A percentile compares a stretch with the other conserved stretches of the same genome.
Conservation (phyloP, 768 basidiomycete genomes). For the Russula dissimulans region DNA sequence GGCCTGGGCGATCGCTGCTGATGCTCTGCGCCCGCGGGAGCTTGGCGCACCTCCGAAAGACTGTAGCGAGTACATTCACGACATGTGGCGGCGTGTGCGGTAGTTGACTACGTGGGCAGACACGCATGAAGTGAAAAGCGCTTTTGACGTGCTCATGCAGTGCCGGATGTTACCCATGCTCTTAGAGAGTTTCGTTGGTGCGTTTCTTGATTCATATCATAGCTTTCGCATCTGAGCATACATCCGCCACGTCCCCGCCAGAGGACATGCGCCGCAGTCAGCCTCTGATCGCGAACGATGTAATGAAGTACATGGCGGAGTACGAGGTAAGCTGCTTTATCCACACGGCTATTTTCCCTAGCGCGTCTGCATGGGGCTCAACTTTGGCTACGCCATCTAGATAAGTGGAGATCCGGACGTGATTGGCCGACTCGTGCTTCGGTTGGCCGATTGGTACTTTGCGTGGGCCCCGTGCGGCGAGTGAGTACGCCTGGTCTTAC, state of each 20-base stretch:
- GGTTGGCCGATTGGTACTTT: constrained; percentile 62
- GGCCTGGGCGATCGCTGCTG: constrained; percentile 49
- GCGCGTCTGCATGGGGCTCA: neutral
- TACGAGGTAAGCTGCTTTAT: constrained; percentile 44
- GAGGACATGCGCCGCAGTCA: constrained; percentile 57
- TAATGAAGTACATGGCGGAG: constrained; percentile 44
- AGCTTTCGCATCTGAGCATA: neutral
- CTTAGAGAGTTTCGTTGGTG: constrained; percentile 66
- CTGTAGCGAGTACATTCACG: constrained; percentile 22
- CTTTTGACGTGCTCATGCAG: constrained; percentile 50
- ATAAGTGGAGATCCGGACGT: constrained; percentile 37
- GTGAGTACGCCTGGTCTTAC: constrained; percentile 31
- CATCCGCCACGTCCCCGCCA: constrained; percentile 22
- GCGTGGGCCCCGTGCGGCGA: constrained; percentile 64
- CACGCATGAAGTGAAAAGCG: constrained; percentile 39
- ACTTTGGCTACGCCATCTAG: constrained; percentile 25
- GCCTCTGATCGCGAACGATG: constrained; percentile 51
- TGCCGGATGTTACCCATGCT: constrained; percentile 52
- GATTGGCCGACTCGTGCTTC: constrained; percentile 46
- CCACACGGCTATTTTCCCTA: neutral
- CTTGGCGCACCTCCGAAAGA: constrained; percentile 31
- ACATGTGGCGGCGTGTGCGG: neutral
- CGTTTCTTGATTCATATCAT: neutral
- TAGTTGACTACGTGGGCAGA: constrained; percentile 27
- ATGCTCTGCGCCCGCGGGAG: constrained; percentile 46